Base-by-base conservation (phyloP, 2,329 filamentous ascomycete genomes). In the Curvularia sp. region DNA sequence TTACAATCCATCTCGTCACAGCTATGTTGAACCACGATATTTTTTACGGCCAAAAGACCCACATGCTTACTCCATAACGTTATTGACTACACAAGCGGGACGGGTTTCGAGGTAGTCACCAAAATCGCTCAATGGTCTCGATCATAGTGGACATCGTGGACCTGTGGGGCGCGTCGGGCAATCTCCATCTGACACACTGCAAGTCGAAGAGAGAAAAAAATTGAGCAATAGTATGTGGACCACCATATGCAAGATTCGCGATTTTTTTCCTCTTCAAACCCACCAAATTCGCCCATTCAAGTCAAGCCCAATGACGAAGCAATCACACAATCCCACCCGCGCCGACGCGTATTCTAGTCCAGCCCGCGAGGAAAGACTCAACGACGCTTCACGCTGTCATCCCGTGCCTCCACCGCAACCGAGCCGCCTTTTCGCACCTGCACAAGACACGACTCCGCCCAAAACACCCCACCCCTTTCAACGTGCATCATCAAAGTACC, bases 101-200 rank as follows among this genome's bases (percentile, higher is more conserved):
- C 80, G 0, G 81, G 82, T 1, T 68, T 86, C 43, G 84, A 86
- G 69, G 78, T 87, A 30, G 76, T 86, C 71, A 82, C 74, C 74
- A 1, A 81, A 81, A 39, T 83, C 80, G 2, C 85, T 87, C 65
- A 87, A 87, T 60, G 86, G 86, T 5, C 87, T 86, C 70, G 86
- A 88, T 69, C 87, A 88, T 69, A 84, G 81, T 49, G 86, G 86
- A 5, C 82, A 82, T 54, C 78, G 76, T 45, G 78, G 56, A 28
- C 80, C 79, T 59, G 72, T 73, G 4, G 85, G 81, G 79, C 80
- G 80, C 54, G 71, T 79, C 79, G 21, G 78, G 81, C 60, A 83
- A 79, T 10, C 76, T 83, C 5, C 61, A 74, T 18, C n/a, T 18
- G 77, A 81, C 76, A 88, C 19, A 68, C 77, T n/a, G 83, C 86